Percentiles rank a stretch among this genome's conserved stretches.
phyloP scores from a whole-genome alignment of 805 yeast genomes.

The Saccharomyces eubayanus region DNA sequence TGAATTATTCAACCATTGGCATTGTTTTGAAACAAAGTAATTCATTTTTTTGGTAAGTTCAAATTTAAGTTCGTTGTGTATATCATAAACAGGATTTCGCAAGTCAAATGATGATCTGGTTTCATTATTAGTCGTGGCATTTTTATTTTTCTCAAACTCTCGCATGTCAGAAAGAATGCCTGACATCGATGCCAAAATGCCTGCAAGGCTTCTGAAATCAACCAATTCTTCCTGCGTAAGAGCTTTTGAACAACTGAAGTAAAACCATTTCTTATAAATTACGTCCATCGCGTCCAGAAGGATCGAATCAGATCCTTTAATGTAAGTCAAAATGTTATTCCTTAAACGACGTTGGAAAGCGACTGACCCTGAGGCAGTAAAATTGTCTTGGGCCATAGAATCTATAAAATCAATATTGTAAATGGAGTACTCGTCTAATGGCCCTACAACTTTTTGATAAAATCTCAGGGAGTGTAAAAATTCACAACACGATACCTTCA shows the following conservation, averaged over 20 bases:
- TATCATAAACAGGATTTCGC: not conserved
- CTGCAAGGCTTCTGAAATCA: constrained; percentile 60
- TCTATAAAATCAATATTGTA: constrained; percentile 32
- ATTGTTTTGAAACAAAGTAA: constrained; percentile 41
- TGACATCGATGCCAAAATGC: constrained; percentile 59
- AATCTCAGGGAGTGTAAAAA: constrained; percentile 9
- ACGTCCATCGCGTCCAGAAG: constrained; percentile 26
- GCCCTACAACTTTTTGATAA: constrained; percentile 20
- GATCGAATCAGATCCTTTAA: constrained; percentile 18
- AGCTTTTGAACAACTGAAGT: constrained; percentile 9
- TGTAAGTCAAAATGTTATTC: constrained; percentile 28
- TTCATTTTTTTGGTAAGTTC: constrained; percentile 33
- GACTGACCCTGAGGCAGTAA: constrained; percentile 59
- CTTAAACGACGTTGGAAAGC: constrained; percentile 63
- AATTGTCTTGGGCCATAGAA: constrained; percentile 44
- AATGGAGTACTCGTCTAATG: constrained; percentile 12
- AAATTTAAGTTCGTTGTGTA: constrained; percentile 16
- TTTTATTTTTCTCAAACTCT: not conserved
- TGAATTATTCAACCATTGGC: constrained; percentile 37
- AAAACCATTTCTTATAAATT: constrained; percentile 31
- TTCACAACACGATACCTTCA: constrained; percentile 6
- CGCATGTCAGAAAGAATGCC: constrained; percentile 40
- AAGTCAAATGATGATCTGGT: not conserved
- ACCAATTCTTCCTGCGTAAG: constrained; percentile 31
- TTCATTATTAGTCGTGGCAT: not conserved